phyloP scores from a whole-genome alignment of 805 yeast species.

The Metschnikowia anglica region DNA sequence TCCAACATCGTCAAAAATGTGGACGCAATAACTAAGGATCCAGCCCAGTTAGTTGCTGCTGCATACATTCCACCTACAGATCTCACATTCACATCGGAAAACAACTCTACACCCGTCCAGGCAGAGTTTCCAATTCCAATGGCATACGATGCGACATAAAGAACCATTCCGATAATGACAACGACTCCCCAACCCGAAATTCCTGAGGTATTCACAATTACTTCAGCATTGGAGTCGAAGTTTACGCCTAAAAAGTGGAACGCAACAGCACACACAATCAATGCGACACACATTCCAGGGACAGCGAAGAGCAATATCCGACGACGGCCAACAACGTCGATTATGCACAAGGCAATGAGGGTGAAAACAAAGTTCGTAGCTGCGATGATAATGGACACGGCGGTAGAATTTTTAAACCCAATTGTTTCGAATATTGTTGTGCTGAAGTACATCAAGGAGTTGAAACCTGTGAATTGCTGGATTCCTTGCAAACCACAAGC shows the following conservation, averaged over 20 bases:
- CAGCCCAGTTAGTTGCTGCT: slow-evolving; percentile 94
- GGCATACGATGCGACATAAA: slow-evolving; percentile 87
- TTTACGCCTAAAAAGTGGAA: slow-evolving; percentile 79
- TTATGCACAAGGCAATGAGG: slow-evolving; percentile 76
- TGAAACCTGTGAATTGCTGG: slow-evolving; percentile 96
- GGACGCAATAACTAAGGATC: slow-evolving; percentile 85
- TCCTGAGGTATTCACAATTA: slow-evolving; percentile 38
- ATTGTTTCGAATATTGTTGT: slow-evolving; percentile 89
- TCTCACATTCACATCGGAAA: slow-evolving; percentile 85
- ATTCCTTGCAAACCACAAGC: slow-evolving; percentile 95
- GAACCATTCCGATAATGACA: slow-evolving; percentile 79
- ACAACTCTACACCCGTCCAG: slow-evolving; percentile 96
- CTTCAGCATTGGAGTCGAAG: slow-evolving; percentile 49
- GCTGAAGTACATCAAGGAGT: slow-evolving; percentile 92
- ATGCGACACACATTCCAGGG: slow-evolving; percentile 78
- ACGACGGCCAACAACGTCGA: slow-evolving; percentile 88
- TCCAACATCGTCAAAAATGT: slow-evolving; percentile 93
- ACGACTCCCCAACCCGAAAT: slow-evolving; percentile 86
- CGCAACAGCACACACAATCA: slow-evolving; percentile 82
- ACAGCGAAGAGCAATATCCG: slow-evolving; percentile 72
- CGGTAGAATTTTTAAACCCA: slow-evolving; percentile 88
- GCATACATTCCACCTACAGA: slow-evolving; percentile 90
- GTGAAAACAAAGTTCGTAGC: slow-evolving; percentile 94
- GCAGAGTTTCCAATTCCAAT: slow-evolving; percentile 96
- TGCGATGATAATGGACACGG: slow-evolving; percentile 89